Conservation (phyloP, 345 rosid genomes). For the Hibiscus tridactylites region DNA sequence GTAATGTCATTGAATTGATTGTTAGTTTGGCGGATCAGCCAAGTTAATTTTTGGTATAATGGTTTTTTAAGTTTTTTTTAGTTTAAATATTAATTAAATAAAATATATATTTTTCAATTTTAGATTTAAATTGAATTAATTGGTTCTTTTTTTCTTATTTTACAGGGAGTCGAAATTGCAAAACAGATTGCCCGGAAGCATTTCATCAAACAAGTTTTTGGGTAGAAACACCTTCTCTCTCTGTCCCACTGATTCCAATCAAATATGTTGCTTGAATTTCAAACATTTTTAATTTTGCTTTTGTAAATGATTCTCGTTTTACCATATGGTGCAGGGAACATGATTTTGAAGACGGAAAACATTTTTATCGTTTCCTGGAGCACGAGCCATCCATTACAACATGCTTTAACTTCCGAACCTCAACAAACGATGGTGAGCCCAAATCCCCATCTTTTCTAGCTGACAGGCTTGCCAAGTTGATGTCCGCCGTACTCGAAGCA, state of each 20-base stretch:
- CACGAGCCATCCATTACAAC: constrained; percentile 34
- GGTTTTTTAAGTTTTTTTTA: too few species aligned
- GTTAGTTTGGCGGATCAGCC: not conserved
- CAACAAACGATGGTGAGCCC: constrained; percentile 11
- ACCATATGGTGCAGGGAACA: constrained; percentile 37
- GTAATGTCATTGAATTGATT: not conserved
- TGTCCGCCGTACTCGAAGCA: constrained; percentile 10
- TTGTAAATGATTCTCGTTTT: not conserved
- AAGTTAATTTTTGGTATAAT: too few species aligned
- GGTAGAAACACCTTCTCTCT: constrained; percentile 32
- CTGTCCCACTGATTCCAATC: not conserved
- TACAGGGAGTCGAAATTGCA: constrained; percentile 70
- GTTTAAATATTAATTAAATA: too few species aligned
- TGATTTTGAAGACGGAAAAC: constrained; percentile 78
- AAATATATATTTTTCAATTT: too few species aligned
- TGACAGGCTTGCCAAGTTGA: not conserved
- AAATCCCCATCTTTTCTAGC: constrained; percentile 31
- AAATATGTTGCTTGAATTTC: too few species aligned
- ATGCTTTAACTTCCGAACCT: constrained; percentile 7
- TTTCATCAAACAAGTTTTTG: constrained; percentile 79
- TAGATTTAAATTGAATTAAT: not conserved
- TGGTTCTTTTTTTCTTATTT: not conserved
- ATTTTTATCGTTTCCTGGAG: constrained; percentile 77
- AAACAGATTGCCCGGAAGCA: constrained; percentile 65
- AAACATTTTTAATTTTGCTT: too few species aligned